phyloP scores from a whole-genome alignment of 2,329 filamentous ascomycete genomes.

The Exophiala mesophila region DNA sequence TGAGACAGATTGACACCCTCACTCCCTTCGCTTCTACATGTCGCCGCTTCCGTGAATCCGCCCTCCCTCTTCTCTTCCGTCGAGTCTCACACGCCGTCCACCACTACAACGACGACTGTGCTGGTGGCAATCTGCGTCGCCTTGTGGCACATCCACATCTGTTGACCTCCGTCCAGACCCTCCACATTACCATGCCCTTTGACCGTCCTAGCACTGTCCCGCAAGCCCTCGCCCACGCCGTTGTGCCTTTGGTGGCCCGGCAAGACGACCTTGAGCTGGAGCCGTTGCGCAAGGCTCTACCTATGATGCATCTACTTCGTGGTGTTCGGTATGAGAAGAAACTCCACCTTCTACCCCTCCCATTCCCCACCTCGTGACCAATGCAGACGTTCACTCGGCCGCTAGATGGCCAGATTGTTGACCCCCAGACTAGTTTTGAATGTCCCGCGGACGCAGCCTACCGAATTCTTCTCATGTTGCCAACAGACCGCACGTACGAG shows the following conservation, averaged over 20 bases:
- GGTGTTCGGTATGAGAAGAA: no score
- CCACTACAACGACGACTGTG: conserved; percentile 8
- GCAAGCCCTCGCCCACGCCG: neutral
- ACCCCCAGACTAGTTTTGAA: conserved; percentile 9
- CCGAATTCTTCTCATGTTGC: conserved; percentile 14
- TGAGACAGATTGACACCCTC: conserved; percentile 12
- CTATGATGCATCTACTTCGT: conserved; percentile 18
- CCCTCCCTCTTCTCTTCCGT: conserved; percentile 17
- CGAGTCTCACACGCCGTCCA: conserved; percentile 16
- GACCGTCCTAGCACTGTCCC: neutral
- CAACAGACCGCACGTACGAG: conserved; percentile 11
- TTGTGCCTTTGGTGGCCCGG: no score
- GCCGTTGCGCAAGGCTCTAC: conserved; percentile 8
- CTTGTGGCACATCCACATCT: conserved; percentile 14
- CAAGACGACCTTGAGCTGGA: no score
- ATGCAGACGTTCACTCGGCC: no score
- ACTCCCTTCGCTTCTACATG: conserved; percentile 16
- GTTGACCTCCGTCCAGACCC: conserved; percentile 12
- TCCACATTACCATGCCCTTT: conserved; percentile 10
- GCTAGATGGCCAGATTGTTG: no score
- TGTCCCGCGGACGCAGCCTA: conserved; percentile 13
- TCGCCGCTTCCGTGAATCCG: conserved; percentile 14
- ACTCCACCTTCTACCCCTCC: no score
- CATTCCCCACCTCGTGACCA: no score
- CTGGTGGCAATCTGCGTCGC: conserved; percentile 8